Percentiles rank a stretch among this genome's conserved stretches.
Conservation (phyloP, 1,284 basidiomycete species). For the Meripilus lineatus region DNA sequence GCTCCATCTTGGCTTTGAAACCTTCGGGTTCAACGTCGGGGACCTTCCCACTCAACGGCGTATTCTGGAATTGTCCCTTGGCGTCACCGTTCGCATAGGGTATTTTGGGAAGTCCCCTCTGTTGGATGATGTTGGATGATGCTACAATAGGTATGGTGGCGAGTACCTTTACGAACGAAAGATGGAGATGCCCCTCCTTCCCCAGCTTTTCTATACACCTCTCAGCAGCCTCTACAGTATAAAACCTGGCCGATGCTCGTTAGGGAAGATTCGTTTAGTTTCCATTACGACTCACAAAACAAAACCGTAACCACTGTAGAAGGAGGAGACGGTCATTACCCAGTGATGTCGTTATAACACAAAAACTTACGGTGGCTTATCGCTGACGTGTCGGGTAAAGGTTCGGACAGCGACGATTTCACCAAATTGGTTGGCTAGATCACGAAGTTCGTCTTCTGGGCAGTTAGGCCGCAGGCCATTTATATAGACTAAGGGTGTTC, state of each 20-base stretch:
- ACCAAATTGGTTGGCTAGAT: slow-evolving; percentile 35
- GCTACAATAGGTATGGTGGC: too few species aligned
- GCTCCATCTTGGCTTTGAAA: slow-evolving; percentile 72
- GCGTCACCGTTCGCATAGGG: too few species aligned
- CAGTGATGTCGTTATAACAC: too few species aligned
- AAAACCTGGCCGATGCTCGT: slow-evolving; percentile 42
- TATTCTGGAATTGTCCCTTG: neutral
- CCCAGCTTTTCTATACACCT: slow-evolving; percentile 63
- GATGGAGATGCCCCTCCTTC: slow-evolving; percentile 67
- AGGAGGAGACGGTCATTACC: neutral
- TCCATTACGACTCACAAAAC: slow-evolving; percentile 62
- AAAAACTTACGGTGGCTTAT: slow-evolving; percentile 31
- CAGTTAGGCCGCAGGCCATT: slow-evolving; percentile 45
- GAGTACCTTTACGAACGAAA: slow-evolving; percentile 59
- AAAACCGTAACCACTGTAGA: slow-evolving; percentile 69
- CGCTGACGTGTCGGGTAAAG: slow-evolving; percentile 39
- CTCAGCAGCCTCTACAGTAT: slow-evolving; percentile 56
- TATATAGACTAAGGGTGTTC: slow-evolving; percentile 43
- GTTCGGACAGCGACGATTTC: slow-evolving; percentile 37
- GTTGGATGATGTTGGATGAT: too few species aligned
- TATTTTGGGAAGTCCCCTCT: too few species aligned
- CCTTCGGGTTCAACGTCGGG: slow-evolving; percentile 31
- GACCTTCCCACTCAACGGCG: slow-evolving; percentile 6
- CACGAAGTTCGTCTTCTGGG: slow-evolving; percentile 39
- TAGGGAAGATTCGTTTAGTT: too few species aligned